Evolutionary conservation across 1,284 basidiomycete species (phyloP), one percentile per base, ranked within the genome.

Genomic region (Laetiporus sulphureus): DNA sequence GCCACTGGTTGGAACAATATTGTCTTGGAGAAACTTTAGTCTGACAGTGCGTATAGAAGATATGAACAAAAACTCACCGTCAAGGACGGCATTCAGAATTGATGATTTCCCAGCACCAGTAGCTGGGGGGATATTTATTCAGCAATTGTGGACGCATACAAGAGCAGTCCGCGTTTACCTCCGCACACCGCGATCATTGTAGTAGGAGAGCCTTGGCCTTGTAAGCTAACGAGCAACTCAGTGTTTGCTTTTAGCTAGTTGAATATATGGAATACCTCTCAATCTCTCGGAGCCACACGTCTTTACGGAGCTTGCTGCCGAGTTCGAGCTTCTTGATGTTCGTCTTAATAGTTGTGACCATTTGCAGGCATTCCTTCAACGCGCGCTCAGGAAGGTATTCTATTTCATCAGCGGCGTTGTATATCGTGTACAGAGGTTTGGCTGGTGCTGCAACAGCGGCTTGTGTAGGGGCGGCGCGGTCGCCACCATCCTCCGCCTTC

Each of bases 41-140:
- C 8, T 24, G 21, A n/a, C 10, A 33, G 8, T 16, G 11, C 7
- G 7, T 21, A 16, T 16, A 1, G 23, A 23, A 23, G 18, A 41
- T 37, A 23, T 34, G 19, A 51, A n/a, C n/a, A 2, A 25, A 20
- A 3, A 52, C 59, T 31, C 52, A 76, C 75, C 74, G 47, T 77
- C 75, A 11, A 81, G 60, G 32, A 81, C 63, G 1, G 77, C 77
- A 54, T 79, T 81, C 31, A 79, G 50, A 22, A 73, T 67, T 1
- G 76, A 77, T 0, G 73, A 76, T 60, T 79, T 79, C 5, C 77
- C 77, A 1, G 76, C 74, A 11, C 77, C 77, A 6, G 76, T 80
- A 1, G 72, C 77, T 78, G 41, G 18, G 46, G 25, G 22, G 11
- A 13, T 18, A 43, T 27, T 44, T 34, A 32, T 13, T 33, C 32